These are phyloP conservation scores for Phialophora expanda DNA, from an alignment of 2,329 filamentous ascomycete genomes.

Conservation along the genomic window DNA sequence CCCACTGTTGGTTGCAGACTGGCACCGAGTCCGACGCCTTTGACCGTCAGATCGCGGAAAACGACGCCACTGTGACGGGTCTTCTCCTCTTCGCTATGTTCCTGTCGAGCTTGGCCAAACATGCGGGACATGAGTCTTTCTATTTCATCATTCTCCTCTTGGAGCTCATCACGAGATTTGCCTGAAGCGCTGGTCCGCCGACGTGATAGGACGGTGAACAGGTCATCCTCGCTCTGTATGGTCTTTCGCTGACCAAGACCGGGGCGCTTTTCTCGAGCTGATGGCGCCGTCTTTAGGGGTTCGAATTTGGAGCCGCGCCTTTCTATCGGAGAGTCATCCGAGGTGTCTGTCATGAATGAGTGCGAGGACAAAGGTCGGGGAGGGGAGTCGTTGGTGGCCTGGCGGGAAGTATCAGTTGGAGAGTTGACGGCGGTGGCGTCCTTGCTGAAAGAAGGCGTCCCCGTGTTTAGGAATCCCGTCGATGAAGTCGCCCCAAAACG, in stretches of 20 bases:
- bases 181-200: conserved; percentile 34
- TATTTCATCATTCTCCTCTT: conserved; percentile 38
- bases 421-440: conserved; percentile 5
- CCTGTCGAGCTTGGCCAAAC: conserved; percentile 69
- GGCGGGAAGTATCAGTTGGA: conserved; percentile 1
- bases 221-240: conserved; percentile 34
- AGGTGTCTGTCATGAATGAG: conserved; percentile 12
- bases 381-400: neutral
- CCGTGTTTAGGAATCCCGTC: neutral
- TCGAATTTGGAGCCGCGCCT: conserved; percentile 19
- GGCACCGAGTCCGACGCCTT: conserved; percentile 70
- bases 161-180: conserved; percentile 31
- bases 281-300: conserved; percentile 25
- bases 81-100: conserved; percentile 71
- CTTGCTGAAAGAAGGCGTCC: conserved; percentile 8
- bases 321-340: conserved; percentile 16
- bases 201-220: conserved; percentile 36
- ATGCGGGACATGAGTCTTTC: conserved; percentile 67
- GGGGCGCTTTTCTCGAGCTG: conserved; percentile 26
- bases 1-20: conserved; percentile 62
- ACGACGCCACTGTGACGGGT: conserved; percentile 72
- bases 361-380: conserved; percentile 9
- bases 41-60: conserved; percentile 73
- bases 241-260: conserved; percentile 24
- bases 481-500: neutral